Conservation (phyloP, 441 rosid genomes). For the Caryocar brasiliense region DNA sequence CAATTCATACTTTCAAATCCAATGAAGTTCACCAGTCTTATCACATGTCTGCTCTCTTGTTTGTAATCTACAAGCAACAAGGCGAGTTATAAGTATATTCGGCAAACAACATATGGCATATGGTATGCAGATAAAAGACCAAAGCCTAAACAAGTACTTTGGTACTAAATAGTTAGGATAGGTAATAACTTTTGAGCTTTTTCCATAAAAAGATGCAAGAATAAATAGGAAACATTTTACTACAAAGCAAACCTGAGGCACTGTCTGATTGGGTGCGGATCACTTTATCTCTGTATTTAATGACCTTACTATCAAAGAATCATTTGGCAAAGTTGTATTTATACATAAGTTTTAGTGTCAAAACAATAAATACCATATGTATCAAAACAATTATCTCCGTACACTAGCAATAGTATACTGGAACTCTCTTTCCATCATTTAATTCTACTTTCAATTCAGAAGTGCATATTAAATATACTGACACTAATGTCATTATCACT, state of each 20-base stretch:
- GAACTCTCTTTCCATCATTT: too few relatives aligned
- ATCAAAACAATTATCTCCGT: background rate
- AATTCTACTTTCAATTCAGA: too few relatives aligned
- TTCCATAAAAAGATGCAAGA: too few relatives aligned
- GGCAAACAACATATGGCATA: too few relatives aligned
- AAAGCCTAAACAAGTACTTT: background rate
- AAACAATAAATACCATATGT: background rate
- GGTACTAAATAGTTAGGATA: too few relatives aligned
- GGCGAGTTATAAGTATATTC: constrained; percentile 8
- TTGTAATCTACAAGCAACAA: constrained; percentile 16
- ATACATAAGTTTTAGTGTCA: background rate
- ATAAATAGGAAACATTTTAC: background rate
- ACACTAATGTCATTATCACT: too few relatives aligned
- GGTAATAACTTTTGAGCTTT: too few relatives aligned
- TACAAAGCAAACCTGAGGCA: constrained; percentile 13
- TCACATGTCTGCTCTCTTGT: background rate
- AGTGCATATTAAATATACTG: too few relatives aligned
- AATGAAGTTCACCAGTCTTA: too few relatives aligned
- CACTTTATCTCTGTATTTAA: constrained; percentile 3
- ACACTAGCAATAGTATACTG: too few relatives aligned
- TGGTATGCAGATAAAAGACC: background rate
- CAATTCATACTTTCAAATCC: too few relatives aligned
- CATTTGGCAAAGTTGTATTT: background rate
- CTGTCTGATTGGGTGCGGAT: background rate
- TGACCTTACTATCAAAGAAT: background rate